phyloP scores from a whole-genome alignment of 1,284 basidiomycete species.

The Pulchroboletus neoregius region DNA sequence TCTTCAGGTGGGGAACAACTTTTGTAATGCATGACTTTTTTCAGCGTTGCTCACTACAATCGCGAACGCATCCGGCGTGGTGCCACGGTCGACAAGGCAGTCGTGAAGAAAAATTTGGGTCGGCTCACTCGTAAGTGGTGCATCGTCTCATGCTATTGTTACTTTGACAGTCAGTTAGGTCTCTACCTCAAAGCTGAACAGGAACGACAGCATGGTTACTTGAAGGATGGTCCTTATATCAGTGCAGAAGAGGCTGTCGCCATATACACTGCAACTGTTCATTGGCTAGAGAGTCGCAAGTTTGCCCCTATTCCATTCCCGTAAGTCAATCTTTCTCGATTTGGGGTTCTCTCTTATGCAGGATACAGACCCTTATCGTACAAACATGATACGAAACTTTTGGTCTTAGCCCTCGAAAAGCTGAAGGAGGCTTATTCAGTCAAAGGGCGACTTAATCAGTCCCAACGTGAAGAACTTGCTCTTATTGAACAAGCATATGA shows the following conservation, averaged over 20 bases:
- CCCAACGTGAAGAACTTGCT: constrained; percentile 93
- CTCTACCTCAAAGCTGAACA: constrained; percentile 97
- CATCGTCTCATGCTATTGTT: neutral
- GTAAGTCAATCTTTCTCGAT: constrained; percentile 38
- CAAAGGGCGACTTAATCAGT: constrained; percentile 92
- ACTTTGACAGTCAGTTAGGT: constrained; percentile 38
- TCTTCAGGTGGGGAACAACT: neutral
- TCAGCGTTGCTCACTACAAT: constrained; percentile 85
- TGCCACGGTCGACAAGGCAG: constrained; percentile 99
- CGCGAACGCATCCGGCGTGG: constrained; percentile 93
- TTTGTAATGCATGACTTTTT: neutral
- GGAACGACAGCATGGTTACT: constrained; percentile 93
- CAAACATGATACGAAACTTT: constrained; percentile 95
- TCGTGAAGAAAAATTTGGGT: constrained; percentile 93
- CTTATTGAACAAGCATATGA: constrained; percentile 97
- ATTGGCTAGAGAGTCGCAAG: constrained; percentile 95
- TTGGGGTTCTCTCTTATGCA: constrained; percentile 1
- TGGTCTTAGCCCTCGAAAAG: constrained; percentile 93
- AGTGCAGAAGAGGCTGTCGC: constrained; percentile 97
- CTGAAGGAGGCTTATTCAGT: constrained; percentile 98
- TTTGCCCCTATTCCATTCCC: constrained; percentile 98
- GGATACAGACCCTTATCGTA: constrained; percentile 80
- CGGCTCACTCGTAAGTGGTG: constrained; percentile 70
- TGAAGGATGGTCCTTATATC: constrained; percentile 97
- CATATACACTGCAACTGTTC: constrained; percentile 95